Evolutionary conservation across 352 stramenopile species (phyloP), one percentile per base, ranked within the genome.

Genomic region (Pythium oligandrum): DNA sequence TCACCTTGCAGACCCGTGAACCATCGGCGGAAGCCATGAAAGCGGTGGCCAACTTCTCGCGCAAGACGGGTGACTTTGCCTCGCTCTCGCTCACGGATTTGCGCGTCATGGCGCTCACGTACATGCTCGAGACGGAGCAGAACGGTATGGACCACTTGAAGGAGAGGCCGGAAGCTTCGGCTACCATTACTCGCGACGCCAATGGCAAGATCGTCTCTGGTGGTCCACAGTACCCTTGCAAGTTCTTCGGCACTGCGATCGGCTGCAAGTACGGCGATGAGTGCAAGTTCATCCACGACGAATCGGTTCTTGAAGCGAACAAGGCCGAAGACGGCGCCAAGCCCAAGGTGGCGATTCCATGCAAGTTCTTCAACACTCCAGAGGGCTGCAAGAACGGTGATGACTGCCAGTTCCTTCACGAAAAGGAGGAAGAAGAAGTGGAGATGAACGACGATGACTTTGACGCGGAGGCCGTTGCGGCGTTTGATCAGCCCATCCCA

Each of bases 81-180:
- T 86, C 80, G 64, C 71, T 95, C 9, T 94, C 83, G 56, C 80
- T 92, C 33, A 87, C 82, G 44, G 85, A 95, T 71, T 53, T 94
- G 67, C 82, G 83, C 52, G 78, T 95, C 62, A 92, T 95, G 83
- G 83, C 85, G 55, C 61, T 95, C 62, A 80, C 81, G 33, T 95
- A 93, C 62, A 88, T 92, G 73, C 59, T 95, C 30, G 85, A 95
- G 53, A 66, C 75, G 2, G 85, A 95, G 57, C 60, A 70, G 6
- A 89, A 92, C 51, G 83, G 82, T 46, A 48, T 55, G 0, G 72
- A 75, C 12, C 83, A 94, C 51, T 52, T 95, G 37, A 80, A 83
- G 50, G 79, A 75, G n/a, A 83, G 64, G 31, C 85, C 85, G 3
- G 76, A 86, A 61, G 64, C 70, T 12, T 76, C 81, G 26, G 75